These are phyloP conservation scores for Pichia sporocuriosa DNA, from an alignment of 805 yeast genomes.

Conservation along the genomic window DNA sequence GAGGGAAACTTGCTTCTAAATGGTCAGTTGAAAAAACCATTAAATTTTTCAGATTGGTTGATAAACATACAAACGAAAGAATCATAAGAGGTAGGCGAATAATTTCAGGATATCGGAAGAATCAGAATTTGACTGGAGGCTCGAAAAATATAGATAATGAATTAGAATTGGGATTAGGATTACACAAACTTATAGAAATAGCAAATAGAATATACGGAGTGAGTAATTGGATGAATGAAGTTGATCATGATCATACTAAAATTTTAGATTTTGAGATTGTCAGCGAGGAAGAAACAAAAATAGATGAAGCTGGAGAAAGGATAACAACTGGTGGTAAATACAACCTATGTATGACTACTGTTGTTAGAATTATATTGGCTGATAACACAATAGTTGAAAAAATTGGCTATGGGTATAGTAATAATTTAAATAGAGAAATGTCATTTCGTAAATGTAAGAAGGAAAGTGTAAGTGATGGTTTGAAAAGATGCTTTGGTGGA, in stretches of 20 bases:
- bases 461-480: constrained; percentile 41
- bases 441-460: constrained; percentile 37
- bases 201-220: constrained; percentile 48
- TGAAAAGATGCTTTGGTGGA: constrained; percentile 36
- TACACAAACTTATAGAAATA: constrained; percentile 24
- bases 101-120: too few species aligned
- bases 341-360: constrained; percentile 12
- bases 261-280: neutral
- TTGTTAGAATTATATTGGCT: constrained; percentile 32
- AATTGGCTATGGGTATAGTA: constrained; percentile 35
- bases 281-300: neutral
- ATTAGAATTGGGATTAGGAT: constrained; percentile 14
- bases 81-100: constrained; percentile 6
- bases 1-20: constrained; percentile 19
- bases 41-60: constrained; percentile 11
- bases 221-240: constrained; percentile 39
- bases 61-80: neutral
- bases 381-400: constrained; percentile 39
- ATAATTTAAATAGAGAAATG: constrained; percentile 28
- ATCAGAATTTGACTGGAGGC: too few species aligned
- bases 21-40: constrained; percentile 24
- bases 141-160: constrained; percentile 13
- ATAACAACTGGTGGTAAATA: neutral
- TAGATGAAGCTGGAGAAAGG: neutral
- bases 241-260: too few species aligned